A percentile compares a stretch with the other conserved stretches of the same genome.
phyloP scores from a whole-genome alignment of 2,329 filamentous ascomycete species.

The Aureobasidium sp. region DNA sequence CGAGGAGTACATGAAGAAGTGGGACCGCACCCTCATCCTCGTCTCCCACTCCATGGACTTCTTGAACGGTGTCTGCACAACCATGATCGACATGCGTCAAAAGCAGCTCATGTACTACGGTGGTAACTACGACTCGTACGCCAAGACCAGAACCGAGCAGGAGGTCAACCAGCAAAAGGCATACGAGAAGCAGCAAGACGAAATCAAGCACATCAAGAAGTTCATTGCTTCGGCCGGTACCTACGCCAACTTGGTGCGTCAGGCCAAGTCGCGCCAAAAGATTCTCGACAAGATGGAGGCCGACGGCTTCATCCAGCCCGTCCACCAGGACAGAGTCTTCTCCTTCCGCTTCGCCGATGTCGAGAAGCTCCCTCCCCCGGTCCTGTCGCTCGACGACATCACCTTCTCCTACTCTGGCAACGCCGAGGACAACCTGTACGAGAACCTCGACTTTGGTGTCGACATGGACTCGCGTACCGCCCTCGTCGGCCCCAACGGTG shows the following conservation, averaged over 20 bases:
- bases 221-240: conserved; percentile 99
- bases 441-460: conserved; percentile 94
- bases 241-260: conserved; percentile 96
- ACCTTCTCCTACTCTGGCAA: conserved; percentile 97
- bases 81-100: conserved; percentile 96
- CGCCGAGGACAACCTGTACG: conserved; percentile 84
- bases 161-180: conserved; percentile 99
- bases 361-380: conserved; percentile 96
- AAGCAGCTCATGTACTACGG: conserved; percentile 93
- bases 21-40: conserved; percentile 92
- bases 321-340: conserved; percentile 79
- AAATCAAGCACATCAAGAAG: conserved; percentile 99
- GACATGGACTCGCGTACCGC: conserved; percentile 99
- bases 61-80: conserved; percentile 96
- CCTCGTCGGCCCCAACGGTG: conserved; percentile 96
- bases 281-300: conserved; percentile 99
- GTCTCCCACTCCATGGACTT: conserved; percentile 99
- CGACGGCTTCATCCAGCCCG: conserved; percentile 94
- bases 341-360: conserved; percentile 98
- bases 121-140: conserved; percentile 97
- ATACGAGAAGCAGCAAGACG: conserved; percentile 97
- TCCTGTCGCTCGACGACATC: conserved; percentile 92
- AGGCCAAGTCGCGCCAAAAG: conserved; percentile 99
- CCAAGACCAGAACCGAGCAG: conserved; percentile 89
- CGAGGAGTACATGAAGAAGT: conserved; percentile 99